Percentiles rank a stretch among this genome's conserved stretches.
phyloP scores from a whole-genome alignment of 2,329 filamentous ascomycete genomes.

The Talaromyces sp. region DNA sequence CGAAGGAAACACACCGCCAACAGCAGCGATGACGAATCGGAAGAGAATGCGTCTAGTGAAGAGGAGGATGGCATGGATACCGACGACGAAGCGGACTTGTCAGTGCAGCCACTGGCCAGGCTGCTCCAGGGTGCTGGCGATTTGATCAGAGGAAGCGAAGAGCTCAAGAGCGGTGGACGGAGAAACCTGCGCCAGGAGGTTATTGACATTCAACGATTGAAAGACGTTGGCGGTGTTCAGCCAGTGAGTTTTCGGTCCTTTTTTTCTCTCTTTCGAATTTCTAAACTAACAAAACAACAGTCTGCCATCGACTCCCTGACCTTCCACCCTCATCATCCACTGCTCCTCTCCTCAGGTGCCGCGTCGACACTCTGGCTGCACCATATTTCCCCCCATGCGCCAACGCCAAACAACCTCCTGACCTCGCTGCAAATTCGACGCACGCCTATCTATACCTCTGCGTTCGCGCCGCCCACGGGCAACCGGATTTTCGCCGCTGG shows the following conservation, averaged over 20 bases:
- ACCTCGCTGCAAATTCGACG: constrained; percentile 83
- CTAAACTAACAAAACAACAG: constrained; percentile 20
- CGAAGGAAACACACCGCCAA: constrained; percentile 31
- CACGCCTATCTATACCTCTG: constrained; percentile 78
- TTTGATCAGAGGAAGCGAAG: constrained; percentile 52
- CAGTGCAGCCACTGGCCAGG: constrained; percentile 70
- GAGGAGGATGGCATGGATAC: constrained; percentile 49
- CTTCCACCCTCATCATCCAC: constrained; percentile 84
- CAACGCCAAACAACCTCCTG: constrained; percentile 79
- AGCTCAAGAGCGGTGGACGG: constrained; percentile 50
- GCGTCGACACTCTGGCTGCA: constrained; percentile 84
- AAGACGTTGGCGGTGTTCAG: constrained; percentile 77
- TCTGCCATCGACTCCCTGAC: constrained; percentile 76
- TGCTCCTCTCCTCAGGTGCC: constrained; percentile 83
- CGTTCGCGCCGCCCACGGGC: constrained; percentile 69
- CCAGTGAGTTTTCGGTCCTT: constrained; percentile 45
- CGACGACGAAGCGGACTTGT: constrained; percentile 50
- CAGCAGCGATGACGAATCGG: constrained; percentile 26
- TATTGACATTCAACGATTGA: constrained; percentile 82
- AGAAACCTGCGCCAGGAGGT: constrained; percentile 79
- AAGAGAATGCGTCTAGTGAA: constrained; percentile 37
- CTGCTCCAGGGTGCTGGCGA: constrained; percentile 71
- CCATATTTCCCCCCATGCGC: constrained; percentile 73
- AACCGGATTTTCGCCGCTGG: constrained; percentile 84
- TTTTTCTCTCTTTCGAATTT: not conserved